Base-by-base conservation (phyloP, 1,284 basidiomycete genomes). In the Pseudozyma hubeiensis region DNA sequence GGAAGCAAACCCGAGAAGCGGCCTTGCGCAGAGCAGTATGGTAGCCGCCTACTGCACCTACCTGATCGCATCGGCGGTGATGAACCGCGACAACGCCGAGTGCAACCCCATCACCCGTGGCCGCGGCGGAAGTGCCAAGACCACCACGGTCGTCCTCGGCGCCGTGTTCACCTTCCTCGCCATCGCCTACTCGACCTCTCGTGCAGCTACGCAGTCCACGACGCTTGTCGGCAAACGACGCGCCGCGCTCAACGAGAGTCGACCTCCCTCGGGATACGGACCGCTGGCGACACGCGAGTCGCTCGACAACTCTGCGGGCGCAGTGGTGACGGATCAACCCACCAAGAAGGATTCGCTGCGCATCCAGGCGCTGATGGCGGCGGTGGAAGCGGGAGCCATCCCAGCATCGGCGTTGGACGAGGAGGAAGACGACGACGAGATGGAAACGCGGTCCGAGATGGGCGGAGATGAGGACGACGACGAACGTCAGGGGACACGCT, bases 11-110 rank as follows among this genome's bases (percentile, higher is more conserved):
- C 93, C 96, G 5, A 91, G 93, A 58, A 96, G 93, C 8, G 96
- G 96, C 2, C 89, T 99, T 24, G 94, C 94, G 2, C 97, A 99
- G 85, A 91, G 93, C 16, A 91, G 92, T 65, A 96, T 98, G 92
- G 96, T 99, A 17, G 92, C 93, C 4, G 93, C 91, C 2, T 99
- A 99, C 85, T 97, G 93, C 87, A 95, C 95, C 5, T 99, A 99
- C 85, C 90, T 99, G 61, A 90, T 93, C 78, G 92, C 94, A 46
- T 96, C 93, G 9, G 96, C 97, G 4, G 91, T 99, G 52, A 92
- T 92, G 73, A 98, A 99, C 85, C 93, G 94, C 85, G 90, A 90
- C 46, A 91, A 96, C 60, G 83, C 82, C 41, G 88, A 89, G 46
- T 99, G 96, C 87, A 99, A 99, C 85, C 96, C 97, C 0, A 88